Base-by-base conservation (phyloP, 2,329 filamentous ascomycete genomes). In the Neospermospora avenae region DNA sequence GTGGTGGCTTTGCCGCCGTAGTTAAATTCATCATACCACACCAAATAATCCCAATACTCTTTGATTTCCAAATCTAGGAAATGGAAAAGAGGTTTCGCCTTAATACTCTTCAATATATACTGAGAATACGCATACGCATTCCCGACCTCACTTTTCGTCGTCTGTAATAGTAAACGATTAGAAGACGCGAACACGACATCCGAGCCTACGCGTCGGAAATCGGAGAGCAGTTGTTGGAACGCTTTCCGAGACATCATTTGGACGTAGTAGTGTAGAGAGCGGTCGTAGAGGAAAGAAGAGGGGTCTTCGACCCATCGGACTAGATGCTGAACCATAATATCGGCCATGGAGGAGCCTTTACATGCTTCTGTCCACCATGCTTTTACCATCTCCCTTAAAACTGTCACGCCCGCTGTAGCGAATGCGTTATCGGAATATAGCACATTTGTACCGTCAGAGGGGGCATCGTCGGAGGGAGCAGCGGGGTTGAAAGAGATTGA, bases 1-100 rank as follows among this genome's bases (percentile, higher is more conserved):
- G 88, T 85, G 67, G 91, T 96, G 3, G 90, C 95, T 71, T 96
- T 96, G 62, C 95, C 95, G 58, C 95, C 96, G 70, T 98, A 98
- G 78, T 99, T 99, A 80, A 93, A 97, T 75, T 97, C 91, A 68
- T 99, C 95, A 68, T 98, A 98, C 95, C 95, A 99, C 3, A 97
- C 87, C 0, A 99, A 85, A 70, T 97, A 98, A 74, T 99, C 95
- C 95, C 95, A 99, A 75, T 97, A 99, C 73, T 99, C 95, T 67
- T 93, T 96, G 74, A 99, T 95, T 69, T 97, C 91, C 3, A 99
- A 81, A 69, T 99, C 95, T 64, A 99, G 86, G 72, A 99, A 99
- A 74, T 97, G 91, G 77, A 99, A 99, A 0, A 97, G 82, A 0
- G 95, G 92, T 71, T 97, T 97, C 59, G 86, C 87, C 75, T 96